Evolutionary conservation across 257 asterid genomes (phyloP).

Genomic region (Plantago ovata): DNA sequence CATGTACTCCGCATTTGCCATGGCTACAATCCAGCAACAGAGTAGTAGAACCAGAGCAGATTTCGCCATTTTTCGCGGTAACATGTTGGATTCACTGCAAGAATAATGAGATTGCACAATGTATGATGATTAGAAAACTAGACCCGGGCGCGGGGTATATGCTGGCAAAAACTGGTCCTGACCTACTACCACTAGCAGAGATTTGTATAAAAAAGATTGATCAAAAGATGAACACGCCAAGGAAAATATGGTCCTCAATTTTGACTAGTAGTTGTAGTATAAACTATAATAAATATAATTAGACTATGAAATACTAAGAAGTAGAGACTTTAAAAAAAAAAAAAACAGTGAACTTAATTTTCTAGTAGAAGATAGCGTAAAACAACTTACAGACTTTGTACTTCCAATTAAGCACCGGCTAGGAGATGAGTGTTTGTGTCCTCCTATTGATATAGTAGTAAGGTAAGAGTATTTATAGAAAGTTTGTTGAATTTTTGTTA

Average conservation of each 20-base stretch:
- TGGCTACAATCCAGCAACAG: conserved; percentile 20
- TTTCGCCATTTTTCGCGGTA: conserved; percentile 19
- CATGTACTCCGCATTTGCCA: conserved; percentile 24
- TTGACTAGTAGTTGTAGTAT: neutral
- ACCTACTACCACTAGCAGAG: neutral
- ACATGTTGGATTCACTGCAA: conserved; percentile 1
- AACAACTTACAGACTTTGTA: no score
- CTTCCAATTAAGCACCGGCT: no score
- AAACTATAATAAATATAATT: no score
- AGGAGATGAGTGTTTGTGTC: no score
- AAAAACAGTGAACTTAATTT: no score
- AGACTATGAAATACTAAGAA: no score
- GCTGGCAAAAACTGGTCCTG: conserved; percentile 3
- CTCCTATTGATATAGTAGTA: no score
- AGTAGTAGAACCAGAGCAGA: conserved; percentile 15
- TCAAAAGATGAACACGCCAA: neutral
- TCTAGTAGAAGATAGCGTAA: no score
- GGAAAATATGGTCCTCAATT: conserved; percentile 1
- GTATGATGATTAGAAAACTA: neutral
- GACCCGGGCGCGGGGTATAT: neutral
- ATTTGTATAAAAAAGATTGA: neutral
- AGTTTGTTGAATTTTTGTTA: no score
- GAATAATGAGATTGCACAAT: neutral
- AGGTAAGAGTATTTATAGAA: no score
- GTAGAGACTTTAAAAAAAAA: no score